Evolutionary conservation across 1,284 basidiomycete genomes (phyloP).

Genomic region (Cystobasidiaceae sp.): DNA sequence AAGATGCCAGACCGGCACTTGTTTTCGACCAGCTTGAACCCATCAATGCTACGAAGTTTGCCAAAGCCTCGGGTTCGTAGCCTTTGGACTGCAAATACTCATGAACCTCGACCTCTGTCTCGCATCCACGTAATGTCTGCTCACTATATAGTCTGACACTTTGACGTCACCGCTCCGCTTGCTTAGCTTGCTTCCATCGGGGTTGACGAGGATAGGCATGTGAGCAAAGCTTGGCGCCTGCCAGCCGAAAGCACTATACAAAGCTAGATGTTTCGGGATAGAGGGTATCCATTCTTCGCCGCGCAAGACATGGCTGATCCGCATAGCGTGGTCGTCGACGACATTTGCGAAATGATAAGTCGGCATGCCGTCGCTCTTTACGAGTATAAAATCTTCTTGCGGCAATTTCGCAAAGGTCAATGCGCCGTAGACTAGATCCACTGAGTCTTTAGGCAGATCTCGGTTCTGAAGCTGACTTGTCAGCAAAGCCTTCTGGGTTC

Average conservation of each 20-base stretch:
- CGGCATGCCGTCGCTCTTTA: constrained; percentile 88
- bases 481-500: background rate
- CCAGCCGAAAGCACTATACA: constrained; percentile 74
- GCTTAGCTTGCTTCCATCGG: constrained; percentile 88
- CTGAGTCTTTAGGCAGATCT: constrained; percentile 1
- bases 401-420: constrained; percentile 55
- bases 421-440: constrained; percentile 62
- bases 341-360: constrained; percentile 96
- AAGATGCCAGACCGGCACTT: constrained; percentile 41
- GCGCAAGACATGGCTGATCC: constrained; percentile 87
- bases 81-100: constrained; percentile 53
- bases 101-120: background rate
- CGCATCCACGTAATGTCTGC: constrained; percentile 38
- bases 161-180: constrained; percentile 86
- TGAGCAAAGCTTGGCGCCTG: constrained; percentile 79
- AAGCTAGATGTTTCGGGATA: constrained; percentile 81
- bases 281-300: constrained; percentile 99
- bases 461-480: no score
- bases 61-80: constrained; percentile 81
- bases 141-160: constrained; percentile 77
- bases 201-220: constrained; percentile 81
- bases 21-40: constrained; percentile 67
- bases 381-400: constrained; percentile 80
- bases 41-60: constrained; percentile 89
- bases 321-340: constrained; percentile 93